Percentiles rank a stretch among this genome's conserved stretches.
These are phyloP conservation scores for Quercus tomentella DNA, from an alignment of 331 rosid species.

Conservation along the genomic window DNA sequence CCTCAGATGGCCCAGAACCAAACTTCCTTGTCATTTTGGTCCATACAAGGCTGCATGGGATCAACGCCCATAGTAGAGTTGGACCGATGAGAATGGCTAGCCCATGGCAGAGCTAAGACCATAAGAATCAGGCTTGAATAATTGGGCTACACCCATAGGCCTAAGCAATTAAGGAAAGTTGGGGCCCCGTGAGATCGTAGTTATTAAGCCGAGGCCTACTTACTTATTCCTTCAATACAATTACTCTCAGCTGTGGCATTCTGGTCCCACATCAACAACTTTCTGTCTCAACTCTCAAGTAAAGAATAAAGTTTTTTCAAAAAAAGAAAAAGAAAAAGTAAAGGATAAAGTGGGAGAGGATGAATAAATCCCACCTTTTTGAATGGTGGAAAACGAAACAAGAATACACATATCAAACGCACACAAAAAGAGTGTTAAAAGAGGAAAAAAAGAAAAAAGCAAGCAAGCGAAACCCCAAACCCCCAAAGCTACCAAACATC, in stretches of 20 bases:
- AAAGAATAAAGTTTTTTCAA: not conserved
- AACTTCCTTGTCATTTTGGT: not conserved
- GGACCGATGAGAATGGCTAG: not conserved
- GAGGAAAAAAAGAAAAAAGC: not conserved
- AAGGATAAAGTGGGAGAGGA: not conserved
- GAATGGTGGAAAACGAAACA: not conserved
- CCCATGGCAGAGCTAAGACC: not conserved
- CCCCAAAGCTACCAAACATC: not conserved
- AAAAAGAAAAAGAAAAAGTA: not conserved
- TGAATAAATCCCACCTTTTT: not conserved
- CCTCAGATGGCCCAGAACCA: no score
- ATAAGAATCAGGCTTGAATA: not conserved
- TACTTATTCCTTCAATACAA: no score
- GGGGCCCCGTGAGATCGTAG: not conserved
- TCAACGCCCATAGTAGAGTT: not conserved
- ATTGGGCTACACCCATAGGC: not conserved
- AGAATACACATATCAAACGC: not conserved
- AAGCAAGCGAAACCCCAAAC: not conserved
- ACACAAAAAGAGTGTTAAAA: not conserved
- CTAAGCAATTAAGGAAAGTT: not conserved
- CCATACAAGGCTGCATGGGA: not conserved
- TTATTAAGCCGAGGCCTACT: not conserved
- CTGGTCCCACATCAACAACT: not conserved
- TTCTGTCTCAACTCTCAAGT: not conserved
- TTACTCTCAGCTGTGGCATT: not conserved